Conservation (phyloP, 768 basidiomycete species). For the Phlebiopsis flavidoalba region DNA sequence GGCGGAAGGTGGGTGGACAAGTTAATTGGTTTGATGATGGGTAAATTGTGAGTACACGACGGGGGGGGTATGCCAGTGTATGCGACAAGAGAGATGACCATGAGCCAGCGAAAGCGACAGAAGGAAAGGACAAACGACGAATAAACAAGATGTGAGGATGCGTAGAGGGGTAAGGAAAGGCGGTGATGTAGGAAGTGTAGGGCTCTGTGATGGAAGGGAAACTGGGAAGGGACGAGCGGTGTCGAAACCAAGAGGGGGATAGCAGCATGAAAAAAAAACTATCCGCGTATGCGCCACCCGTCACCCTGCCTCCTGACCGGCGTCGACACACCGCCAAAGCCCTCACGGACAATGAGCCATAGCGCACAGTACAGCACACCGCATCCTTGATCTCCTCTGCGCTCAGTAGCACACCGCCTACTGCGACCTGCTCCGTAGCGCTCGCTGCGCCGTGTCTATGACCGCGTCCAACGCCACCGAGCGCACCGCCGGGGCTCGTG, state of each 20-base stretch:
- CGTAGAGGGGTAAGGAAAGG: not conserved
- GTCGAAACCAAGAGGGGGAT: not conserved
- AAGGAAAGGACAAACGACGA: not conserved
- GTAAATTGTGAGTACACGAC: not conserved
- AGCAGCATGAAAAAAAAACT: slow-evolving; percentile 8
- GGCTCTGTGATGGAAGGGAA: not conserved
- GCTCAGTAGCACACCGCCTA: slow-evolving; percentile 53
- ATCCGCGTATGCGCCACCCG: slow-evolving; percentile 72
- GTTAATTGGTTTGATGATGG: not conserved
- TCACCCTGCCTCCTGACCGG: slow-evolving; percentile 72
- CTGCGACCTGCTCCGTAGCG: slow-evolving; percentile 14
- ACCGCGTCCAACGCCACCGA: slow-evolving; percentile 3
- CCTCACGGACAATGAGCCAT: slow-evolving; percentile 90
- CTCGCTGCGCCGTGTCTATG: not conserved
- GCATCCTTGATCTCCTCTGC: slow-evolving; percentile 95
- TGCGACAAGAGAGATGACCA: not conserved
- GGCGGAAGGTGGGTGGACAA: not conserved
- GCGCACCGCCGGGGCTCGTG: not conserved
- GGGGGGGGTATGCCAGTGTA: not conserved
- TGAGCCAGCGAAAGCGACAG: not conserved
- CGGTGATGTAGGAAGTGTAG: not conserved
- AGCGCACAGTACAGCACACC: slow-evolving; percentile 80
- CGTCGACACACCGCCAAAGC: slow-evolving; percentile 88
- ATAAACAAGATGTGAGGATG: no score
- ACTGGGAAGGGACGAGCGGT: not conserved